Evolutionary conservation across 306 rosid genomes (phyloP), one percentile per base, ranked within the genome.

Genomic region (Citrullus amarus): DNA sequence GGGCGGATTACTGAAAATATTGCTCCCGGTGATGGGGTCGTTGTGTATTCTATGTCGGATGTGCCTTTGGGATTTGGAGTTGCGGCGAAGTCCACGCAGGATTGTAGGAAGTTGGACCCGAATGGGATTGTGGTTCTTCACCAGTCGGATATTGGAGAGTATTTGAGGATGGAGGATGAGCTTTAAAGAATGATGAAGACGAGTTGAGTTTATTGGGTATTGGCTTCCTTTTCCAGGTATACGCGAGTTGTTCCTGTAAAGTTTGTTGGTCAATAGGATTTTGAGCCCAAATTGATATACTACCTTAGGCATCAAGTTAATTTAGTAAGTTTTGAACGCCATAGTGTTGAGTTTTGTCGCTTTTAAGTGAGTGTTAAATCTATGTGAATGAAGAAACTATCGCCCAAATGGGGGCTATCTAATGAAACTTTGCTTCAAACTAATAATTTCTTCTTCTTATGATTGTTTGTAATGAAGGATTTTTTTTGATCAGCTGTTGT

Each of bases 51-150:
- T 8, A 92, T 92, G 97, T 80, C 98, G 1, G 98, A 95, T 76
- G 91, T 92, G 32, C 96, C 97, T 0, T 79, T 95, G 80, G 98
- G 98, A 10, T 95, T 95, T 28, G 98, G 98, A 8, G 36, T 95
- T 10, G 91, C 96, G 0, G 96, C 98, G 1, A 92, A 92, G 85
- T 90, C 96, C 0, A 91, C 97, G 0, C 97, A 92, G 89, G 98
- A 92, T 63, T 95, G 98, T 72, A 87, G 97, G 90, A 95, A 95
- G 85, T 66, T 95, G 86, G 98, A 95, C 66, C 97, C 97, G 2
- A 95, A 92, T 78, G 97, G 87, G 6, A 92, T 89, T 50, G 97
- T 92, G 4, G 95, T 95, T 30, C 88, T 92, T 20, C 98, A 91
- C 82, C 98, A 95, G 85, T 89, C 88, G 2, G 98, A 95, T 84